Conservation (phyloP, 2,329 filamentous ascomycete genomes). For the Verticillium zaregamsianum region DNA sequence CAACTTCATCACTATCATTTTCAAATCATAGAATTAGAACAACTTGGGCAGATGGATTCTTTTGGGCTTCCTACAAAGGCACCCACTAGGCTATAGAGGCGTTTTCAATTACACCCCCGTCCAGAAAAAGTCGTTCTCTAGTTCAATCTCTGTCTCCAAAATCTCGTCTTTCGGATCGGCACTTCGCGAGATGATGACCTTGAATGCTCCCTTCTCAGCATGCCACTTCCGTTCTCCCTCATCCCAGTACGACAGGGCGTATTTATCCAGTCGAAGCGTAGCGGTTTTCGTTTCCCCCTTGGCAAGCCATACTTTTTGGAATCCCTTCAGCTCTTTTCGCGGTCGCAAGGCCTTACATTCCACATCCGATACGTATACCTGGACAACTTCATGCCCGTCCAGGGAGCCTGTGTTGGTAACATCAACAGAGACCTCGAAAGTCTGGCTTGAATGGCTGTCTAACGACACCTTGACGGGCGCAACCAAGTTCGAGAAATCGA, state of each 20-base stretch:
- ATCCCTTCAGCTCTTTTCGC: slow-evolving; percentile 46
- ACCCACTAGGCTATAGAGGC: no score
- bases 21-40: no score
- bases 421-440: slow-evolving; percentile 9
- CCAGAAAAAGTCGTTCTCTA: neutral
- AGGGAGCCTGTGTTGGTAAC: neutral
- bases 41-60: no score
- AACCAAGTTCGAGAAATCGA: slow-evolving; percentile 39
- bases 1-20: no score
- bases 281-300: slow-evolving; percentile 32
- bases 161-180: neutral
- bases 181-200: neutral
- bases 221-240: neutral
- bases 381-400: slow-evolving; percentile 2
- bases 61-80: no score
- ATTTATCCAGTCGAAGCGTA: neutral
- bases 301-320: slow-evolving; percentile 46
- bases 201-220: neutral
- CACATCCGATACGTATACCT: slow-evolving; percentile 38
- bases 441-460: slow-evolving; percentile 22
- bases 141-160: neutral
- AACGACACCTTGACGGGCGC: slow-evolving; percentile 20
- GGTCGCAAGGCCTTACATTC: slow-evolving; percentile 29
- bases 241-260: neutral
- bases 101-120: neutral